Conservation (phyloP, 164 flowering plant species). For the Stephania yunnanensis region DNA sequence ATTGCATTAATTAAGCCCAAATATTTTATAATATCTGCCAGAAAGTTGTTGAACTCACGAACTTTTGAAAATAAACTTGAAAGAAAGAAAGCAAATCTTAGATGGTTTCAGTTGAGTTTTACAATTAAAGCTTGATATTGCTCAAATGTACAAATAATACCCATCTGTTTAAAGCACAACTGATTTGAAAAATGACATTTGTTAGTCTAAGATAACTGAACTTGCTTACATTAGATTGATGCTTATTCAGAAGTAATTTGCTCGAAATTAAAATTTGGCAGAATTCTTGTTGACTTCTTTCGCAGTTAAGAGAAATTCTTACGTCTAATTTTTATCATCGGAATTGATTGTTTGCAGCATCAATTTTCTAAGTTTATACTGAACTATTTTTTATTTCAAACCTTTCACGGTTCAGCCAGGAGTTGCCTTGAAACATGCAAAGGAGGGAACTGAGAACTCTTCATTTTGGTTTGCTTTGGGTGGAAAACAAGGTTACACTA, state of each 20-base stretch:
- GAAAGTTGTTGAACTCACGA: not conserved
- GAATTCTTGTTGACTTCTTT: not conserved
- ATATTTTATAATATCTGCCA: not conserved
- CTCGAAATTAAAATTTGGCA: not conserved
- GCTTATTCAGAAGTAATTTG: not conserved
- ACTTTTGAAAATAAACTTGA: not conserved
- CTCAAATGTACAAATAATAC: not conserved
- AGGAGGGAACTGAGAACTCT: constrained; percentile 98
- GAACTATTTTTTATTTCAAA: not conserved
- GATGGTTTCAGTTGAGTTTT: not conserved
- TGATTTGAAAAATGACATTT: not conserved
- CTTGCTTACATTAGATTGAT: not conserved
- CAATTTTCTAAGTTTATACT: not conserved
- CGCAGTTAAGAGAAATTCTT: too few relatives aligned
- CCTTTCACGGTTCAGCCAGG: constrained; percentile 65
- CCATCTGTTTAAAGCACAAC: not conserved
- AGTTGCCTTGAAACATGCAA: constrained; percentile 72
- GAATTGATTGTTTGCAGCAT: not conserved
- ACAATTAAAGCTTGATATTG: not conserved
- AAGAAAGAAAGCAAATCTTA: not conserved
- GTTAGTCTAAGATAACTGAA: not conserved
- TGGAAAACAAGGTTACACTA: constrained; percentile 84
- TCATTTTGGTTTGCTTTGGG: constrained; percentile 95
- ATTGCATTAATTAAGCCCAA: not conserved
- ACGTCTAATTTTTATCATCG: not conserved